Conservation (phyloP, 1,284 basidiomycete species). For the Ganoderma multipileum region DNA sequence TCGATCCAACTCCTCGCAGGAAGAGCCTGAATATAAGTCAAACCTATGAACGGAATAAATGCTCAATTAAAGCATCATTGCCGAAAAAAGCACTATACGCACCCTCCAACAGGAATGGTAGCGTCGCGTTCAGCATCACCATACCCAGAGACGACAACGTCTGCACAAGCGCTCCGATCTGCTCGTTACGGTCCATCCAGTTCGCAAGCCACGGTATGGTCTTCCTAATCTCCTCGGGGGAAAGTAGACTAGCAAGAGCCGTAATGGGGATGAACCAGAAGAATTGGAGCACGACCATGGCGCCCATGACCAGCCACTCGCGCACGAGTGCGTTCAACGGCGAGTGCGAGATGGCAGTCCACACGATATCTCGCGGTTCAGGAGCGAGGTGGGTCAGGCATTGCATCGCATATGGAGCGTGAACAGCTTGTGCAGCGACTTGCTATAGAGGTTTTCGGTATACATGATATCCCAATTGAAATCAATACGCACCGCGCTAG, state of each 20-base stretch:
- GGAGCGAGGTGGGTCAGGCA: constrained; percentile 81
- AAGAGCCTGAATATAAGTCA: constrained; percentile 90
- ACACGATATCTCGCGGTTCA: constrained; percentile 95
- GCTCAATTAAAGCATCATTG: not conserved
- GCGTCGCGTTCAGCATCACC: constrained; percentile 86
- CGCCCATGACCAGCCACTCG: constrained; percentile 39
- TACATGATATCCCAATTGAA: not conserved
- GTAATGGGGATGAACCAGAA: constrained; percentile 91
- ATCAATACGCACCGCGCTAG: constrained; percentile 73
- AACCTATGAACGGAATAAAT: constrained; percentile 50
- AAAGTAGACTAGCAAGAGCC: constrained; percentile 84
- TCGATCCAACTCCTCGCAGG: constrained; percentile 92
- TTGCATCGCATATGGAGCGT: constrained; percentile 73
- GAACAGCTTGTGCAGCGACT: constrained; percentile 88
- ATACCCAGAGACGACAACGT: constrained; percentile 92
- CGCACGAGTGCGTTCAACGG: constrained; percentile 49
- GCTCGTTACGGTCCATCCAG: constrained; percentile 81
- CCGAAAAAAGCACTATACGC: not conserved
- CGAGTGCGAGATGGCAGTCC: constrained; percentile 86
- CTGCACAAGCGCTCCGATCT: constrained; percentile 87
- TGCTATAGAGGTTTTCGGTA: constrained; percentile 57
- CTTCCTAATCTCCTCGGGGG: constrained; percentile 92
- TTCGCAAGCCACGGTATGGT: constrained; percentile 84
- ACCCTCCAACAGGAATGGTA: constrained; percentile 94
- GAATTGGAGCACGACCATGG: constrained; percentile 77